Evolutionary conservation across 2,329 filamentous ascomycete species (phyloP).

Genomic region (Zarea fungicola): DNA sequence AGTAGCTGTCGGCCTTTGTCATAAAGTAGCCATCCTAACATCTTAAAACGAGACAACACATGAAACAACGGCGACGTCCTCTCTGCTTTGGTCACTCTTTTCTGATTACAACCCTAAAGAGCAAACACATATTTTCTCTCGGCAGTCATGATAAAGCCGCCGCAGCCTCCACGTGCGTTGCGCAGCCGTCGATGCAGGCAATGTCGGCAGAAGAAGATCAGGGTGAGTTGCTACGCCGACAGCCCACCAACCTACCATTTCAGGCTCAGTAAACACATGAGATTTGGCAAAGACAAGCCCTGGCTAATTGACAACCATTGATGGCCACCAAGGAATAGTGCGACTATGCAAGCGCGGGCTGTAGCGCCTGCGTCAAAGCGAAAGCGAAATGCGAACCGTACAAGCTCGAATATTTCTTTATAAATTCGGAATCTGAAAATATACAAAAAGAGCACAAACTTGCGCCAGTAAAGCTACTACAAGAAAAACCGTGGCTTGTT

Average conservation of each 20-base stretch:
- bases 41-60: too few species aligned
- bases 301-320: background rate
- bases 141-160: too few species aligned
- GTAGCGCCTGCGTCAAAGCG: background rate
- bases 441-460: too few species aligned
- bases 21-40: too few species aligned
- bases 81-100: too few species aligned
- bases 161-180: background rate
- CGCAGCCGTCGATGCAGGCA: background rate
- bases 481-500: too few species aligned
- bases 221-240: background rate
- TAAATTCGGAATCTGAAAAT: background rate
- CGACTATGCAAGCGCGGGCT: background rate
- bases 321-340: background rate
- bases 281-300: background rate
- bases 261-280: too few species aligned
- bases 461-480: background rate
- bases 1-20: too few species aligned
- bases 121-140: too few species aligned
- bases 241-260: too few species aligned
- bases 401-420: background rate
- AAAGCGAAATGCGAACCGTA: background rate
- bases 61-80: too few species aligned
- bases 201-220: background rate
- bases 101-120: too few species aligned